These are phyloP conservation scores for Apiotrichum montevideense DNA, from an alignment of 1,284 basidiomycete species.

Conservation along the genomic window DNA sequence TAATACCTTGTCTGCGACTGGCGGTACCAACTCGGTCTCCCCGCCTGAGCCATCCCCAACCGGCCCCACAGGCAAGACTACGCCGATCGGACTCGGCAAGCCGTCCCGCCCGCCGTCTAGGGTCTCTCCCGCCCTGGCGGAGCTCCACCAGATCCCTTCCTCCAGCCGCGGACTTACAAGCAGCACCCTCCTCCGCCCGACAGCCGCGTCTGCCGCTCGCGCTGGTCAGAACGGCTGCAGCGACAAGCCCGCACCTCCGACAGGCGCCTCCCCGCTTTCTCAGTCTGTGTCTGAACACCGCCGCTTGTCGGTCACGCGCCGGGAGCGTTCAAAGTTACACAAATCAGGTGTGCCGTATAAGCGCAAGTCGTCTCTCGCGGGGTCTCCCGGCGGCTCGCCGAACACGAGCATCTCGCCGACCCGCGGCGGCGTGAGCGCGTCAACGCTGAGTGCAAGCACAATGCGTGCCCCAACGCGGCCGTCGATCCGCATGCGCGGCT, in stretches of 20 bases:
- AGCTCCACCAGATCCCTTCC: conserved; percentile 13
- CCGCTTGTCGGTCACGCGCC: conserved; percentile 9
- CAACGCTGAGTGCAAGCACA: not conserved
- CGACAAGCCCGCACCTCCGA: not conserved
- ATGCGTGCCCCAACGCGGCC: not conserved
- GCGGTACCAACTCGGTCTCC: not conserved
- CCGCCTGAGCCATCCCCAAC: not conserved
- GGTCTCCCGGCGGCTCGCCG: conserved; percentile 9
- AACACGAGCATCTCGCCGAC: conserved; percentile 3
- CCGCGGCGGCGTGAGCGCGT: not conserved
- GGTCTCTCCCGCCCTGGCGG: not conserved
- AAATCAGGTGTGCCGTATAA: conserved; percentile 10
- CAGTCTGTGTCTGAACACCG: not conserved
- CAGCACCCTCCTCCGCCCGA: conserved; percentile 14
- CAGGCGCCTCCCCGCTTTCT: conserved; percentile 1
- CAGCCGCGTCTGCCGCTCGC: conserved; percentile 13
- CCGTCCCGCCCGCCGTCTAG: conserved; percentile 5
- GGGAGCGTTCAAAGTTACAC: conserved; percentile 11
- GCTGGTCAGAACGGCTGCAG: conserved; percentile 1
- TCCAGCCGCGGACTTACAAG: not conserved
- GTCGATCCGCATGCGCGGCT: not conserved
- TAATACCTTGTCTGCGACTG: conserved; percentile 1
- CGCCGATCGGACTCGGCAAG: conserved; percentile 7
- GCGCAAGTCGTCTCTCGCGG: conserved; percentile 8
- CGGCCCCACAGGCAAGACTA: not conserved